A percentile compares a stretch with the other conserved stretches of the same genome.
These are phyloP conservation scores for Umbilicaria muhlenbergii DNA, from an alignment of 495 filamentous ascomycete species.

Conservation along the genomic window DNA sequence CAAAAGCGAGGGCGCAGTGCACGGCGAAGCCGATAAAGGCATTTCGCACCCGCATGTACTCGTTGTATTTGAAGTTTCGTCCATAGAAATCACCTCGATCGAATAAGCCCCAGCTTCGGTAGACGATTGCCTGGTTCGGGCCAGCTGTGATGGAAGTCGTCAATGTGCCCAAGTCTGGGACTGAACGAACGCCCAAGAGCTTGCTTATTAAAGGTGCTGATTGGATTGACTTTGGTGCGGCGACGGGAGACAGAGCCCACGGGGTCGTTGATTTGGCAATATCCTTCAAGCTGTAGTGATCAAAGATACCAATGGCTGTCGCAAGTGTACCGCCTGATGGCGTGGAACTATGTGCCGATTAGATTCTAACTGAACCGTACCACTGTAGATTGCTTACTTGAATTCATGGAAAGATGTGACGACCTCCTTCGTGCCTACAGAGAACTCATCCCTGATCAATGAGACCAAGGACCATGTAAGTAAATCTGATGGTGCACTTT, in stretches of 20 bases:
- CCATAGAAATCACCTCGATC: constrained; percentile 50
- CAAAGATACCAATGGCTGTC: constrained; percentile 47
- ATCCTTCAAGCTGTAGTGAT: constrained; percentile 41
- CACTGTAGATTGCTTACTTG: constrained; percentile 26
- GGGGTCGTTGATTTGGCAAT: constrained; percentile 39
- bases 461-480: constrained; percentile 54
- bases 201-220: constrained; percentile 20
- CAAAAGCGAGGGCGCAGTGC: constrained; percentile 38
- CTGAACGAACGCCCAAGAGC: constrained; percentile 42
- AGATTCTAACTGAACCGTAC: constrained; percentile 2
- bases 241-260: constrained; percentile 50
- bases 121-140: constrained; percentile 51
- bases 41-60: constrained; percentile 50
- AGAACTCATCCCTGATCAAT: constrained; percentile 42
- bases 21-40: constrained; percentile 37
- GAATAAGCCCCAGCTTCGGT: constrained; percentile 64
- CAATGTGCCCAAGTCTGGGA: constrained; percentile 52
- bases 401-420: constrained; percentile 45
- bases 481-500: constrained; percentile 75
- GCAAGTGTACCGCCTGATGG: constrained; percentile 62
- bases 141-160: constrained; percentile 41
- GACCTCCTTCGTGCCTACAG: constrained; percentile 39
- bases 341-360: constrained; percentile 17
- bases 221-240: constrained; percentile 22
- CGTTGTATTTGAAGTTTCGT: constrained; percentile 51